Conservation (phyloP, 2,329 filamentous ascomycete species). For the Chaetomiaceae sp. region DNA sequence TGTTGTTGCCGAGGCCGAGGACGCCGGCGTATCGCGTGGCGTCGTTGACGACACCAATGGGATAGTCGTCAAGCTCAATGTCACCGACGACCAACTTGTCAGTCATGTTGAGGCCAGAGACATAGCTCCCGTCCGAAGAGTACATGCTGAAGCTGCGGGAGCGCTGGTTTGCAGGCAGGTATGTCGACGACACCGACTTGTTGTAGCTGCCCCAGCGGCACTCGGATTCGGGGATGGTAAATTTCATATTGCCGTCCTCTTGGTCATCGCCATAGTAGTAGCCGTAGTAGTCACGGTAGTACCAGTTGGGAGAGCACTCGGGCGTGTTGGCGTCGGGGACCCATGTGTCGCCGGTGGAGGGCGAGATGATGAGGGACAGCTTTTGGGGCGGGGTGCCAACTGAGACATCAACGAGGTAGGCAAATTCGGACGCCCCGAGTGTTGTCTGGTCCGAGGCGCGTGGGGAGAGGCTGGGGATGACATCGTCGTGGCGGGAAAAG, state of each 20-base stretch:
- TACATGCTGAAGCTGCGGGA: constrained; percentile 12
- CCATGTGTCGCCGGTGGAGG: constrained; percentile 28
- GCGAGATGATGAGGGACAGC: constrained; percentile 27
- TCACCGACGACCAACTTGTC: constrained; percentile 28
- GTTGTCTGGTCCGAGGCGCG: constrained; percentile 13
- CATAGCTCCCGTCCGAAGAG: constrained; percentile 16
- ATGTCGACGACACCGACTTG: constrained; percentile 22
- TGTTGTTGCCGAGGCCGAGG: constrained; percentile 30
- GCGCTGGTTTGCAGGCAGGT: constrained; percentile 15
- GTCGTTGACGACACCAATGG: constrained; percentile 26
- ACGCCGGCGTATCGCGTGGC: constrained; percentile 24
- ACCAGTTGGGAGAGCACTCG: constrained; percentile 10
- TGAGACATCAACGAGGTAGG: constrained; percentile 26
- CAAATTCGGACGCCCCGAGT: constrained; percentile 18
- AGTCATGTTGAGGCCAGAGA: constrained; percentile 26
- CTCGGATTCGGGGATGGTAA: not conserved
- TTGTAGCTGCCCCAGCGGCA: constrained; percentile 29
- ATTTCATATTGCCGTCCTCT: not conserved
- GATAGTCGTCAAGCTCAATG: constrained; percentile 26
- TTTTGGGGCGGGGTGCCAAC: constrained; percentile 30
- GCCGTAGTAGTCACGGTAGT: constrained; percentile 1
- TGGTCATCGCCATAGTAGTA: constrained; percentile 3
- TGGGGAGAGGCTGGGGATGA: constrained; percentile 4
- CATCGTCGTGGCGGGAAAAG: constrained; percentile 16
- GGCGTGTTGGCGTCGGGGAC: constrained; percentile 23